Base-by-base conservation (phyloP, 108 stramenopile genomes). In the Nitzschia inconspicua region DNA sequence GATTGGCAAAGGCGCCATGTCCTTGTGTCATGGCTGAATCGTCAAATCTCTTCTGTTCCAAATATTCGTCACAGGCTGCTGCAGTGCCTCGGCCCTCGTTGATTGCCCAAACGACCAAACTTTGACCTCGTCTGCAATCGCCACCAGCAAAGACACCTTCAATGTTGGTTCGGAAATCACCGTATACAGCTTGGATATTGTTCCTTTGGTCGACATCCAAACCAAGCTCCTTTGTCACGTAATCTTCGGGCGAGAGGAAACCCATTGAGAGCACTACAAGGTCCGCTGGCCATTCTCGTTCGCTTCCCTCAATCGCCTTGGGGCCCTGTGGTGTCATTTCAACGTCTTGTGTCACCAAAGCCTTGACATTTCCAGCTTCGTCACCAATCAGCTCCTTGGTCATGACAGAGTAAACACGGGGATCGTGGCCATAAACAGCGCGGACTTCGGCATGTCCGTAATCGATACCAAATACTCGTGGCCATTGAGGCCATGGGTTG, bases 401-500 rank as follows among this genome's bases (percentile, higher is more conserved):
- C 95, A 95, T 91, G 53, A 98, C 95, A 13, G 93, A 83, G 82
- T 95, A 98, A 26, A 84, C 85, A 44, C 97, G 93, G 24, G 97
- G 97, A 73, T 98, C 97, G 68, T 94, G 84, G 41, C 96, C 96
- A 59, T 93, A 96, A 18, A 94, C 94, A 18, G 97, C 94, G 47
- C 69, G 48, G 11, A 91, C 93, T 85, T 98, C 97, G 34, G 91
- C 95, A 79, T 97, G 97, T 27, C 97, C 96, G 62, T 98, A 98
- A 65, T 98, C 97, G 62, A 95, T 82, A 60, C 96, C 94, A 78
- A 77, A 95, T 42, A 97, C 89, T 57, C 95, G 93, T 39, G 97
- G 97, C 96, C 93, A 97, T 57, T 96, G 93, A n/a, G 95, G 97
- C 97, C 97, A 97, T 30, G 96, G 96, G 70, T 98, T 98, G 82